Percentiles rank a stretch among this genome's conserved stretches.
These are phyloP conservation scores for Penstemon barbatus DNA, from an alignment of 257 asterid species.

Conservation along the genomic window DNA sequence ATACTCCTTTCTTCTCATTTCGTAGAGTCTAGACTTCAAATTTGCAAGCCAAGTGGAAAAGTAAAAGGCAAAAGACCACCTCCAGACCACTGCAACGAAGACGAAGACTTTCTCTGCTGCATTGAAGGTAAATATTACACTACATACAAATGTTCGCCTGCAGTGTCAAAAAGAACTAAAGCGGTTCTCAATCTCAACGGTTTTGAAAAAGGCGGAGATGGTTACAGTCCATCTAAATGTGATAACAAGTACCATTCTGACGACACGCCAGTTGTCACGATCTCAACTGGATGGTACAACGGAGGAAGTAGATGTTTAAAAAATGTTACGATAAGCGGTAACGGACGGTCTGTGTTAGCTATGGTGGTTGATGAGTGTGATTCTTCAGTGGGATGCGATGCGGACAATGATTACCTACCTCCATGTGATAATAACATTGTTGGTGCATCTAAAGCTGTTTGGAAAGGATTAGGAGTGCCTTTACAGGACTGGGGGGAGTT, in stretches of 20 bases:
- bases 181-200: slow-evolving; percentile 35
- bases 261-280: slow-evolving; percentile 29
- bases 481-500: not conserved
- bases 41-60: slow-evolving; percentile 40
- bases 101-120: slow-evolving; percentile 33
- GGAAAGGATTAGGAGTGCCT: not conserved
- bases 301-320: slow-evolving; percentile 33
- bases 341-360: slow-evolving; percentile 31
- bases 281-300: slow-evolving; percentile 42
- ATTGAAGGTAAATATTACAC: slow-evolving; percentile 28
- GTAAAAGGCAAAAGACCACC: slow-evolving; percentile 30
- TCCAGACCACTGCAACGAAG: slow-evolving; percentile 22
- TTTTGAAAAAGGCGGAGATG: slow-evolving; percentile 41
- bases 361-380: not conserved
- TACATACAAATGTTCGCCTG: slow-evolving; percentile 37
- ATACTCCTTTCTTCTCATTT: slow-evolving; percentile 1
- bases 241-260: slow-evolving; percentile 38
- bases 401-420: not conserved
- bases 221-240: slow-evolving; percentile 36
- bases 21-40: slow-evolving; percentile 15
- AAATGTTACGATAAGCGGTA: slow-evolving; percentile 29
- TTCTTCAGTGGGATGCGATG: not conserved
- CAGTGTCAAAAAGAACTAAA: slow-evolving; percentile 22
- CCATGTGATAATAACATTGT: not conserved
- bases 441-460: not conserved